A percentile compares a stretch with the other conserved stretches of the same genome.
Conservation (phyloP, 23 red algal genomes). For the Agarophyton chilense region DNA sequence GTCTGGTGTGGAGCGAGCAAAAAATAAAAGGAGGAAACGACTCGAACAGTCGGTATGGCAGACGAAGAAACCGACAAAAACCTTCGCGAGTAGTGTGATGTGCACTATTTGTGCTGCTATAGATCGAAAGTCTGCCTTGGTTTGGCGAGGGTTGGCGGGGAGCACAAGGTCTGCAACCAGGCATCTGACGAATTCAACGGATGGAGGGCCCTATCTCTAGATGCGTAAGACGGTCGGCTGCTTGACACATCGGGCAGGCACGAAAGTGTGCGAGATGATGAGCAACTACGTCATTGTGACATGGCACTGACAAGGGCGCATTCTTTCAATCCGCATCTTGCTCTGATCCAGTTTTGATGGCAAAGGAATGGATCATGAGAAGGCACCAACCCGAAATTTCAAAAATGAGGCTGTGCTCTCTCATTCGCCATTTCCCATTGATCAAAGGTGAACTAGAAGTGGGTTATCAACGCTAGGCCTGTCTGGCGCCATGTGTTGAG, state of each 20-base stretch:
- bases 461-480: too few relatives aligned
- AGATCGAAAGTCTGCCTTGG: too few relatives aligned
- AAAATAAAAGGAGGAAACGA: neutral
- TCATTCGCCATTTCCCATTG: too few relatives aligned
- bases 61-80: neutral
- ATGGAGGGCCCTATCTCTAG: too few relatives aligned
- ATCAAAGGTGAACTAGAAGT: too few relatives aligned
- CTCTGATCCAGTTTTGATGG: neutral
- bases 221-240: neutral
- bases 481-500: too few relatives aligned
- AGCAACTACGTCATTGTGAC: conserved; percentile 20
- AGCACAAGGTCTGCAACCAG: neutral
- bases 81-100: neutral
- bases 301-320: conserved; percentile 5
- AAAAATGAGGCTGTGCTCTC: too few relatives aligned
- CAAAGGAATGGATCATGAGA: neutral
- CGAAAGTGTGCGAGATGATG: conserved; percentile 14
- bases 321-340: neutral
- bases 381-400: neutral
- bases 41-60: neutral
- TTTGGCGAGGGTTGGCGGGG: neutral
- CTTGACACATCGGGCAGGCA: neutral
- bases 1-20: neutral
- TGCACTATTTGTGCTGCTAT: neutral
- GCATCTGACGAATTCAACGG: neutral